These are phyloP conservation scores for Rhazya stricta DNA, from an alignment of 257 asterid species.

Conservation along the genomic window DNA sequence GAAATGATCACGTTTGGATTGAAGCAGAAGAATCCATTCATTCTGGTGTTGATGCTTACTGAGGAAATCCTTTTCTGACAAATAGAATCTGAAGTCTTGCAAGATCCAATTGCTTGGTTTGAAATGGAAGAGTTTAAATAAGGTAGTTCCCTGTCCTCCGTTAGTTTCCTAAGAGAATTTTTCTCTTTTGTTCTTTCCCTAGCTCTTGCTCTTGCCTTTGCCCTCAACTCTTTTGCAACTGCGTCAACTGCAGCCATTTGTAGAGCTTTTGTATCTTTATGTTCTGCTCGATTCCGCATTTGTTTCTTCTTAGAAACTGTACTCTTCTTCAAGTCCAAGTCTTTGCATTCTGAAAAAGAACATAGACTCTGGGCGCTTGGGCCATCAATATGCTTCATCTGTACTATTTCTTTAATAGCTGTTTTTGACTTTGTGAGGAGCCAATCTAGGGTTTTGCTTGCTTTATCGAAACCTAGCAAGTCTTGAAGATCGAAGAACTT, in stretches of 20 bases:
- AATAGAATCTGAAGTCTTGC: slow-evolving; percentile 16
- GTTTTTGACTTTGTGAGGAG: slow-evolving; percentile 57
- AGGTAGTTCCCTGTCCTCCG: slow-evolving; percentile 18
- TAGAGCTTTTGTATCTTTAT: slow-evolving; percentile 2
- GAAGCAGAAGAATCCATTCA: slow-evolving; percentile 21
- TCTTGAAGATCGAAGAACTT: slow-evolving; percentile 91
- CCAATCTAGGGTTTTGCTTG: slow-evolving; percentile 95
- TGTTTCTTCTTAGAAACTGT: slow-evolving; percentile 20
- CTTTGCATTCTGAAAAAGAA: slow-evolving; percentile 9
- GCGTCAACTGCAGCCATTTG: slow-evolving; percentile 7
- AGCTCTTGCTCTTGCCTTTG: slow-evolving; percentile 90
- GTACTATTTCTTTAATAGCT: slow-evolving; percentile 59
- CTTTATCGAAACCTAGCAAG: slow-evolving; percentile 66
- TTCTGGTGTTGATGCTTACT: neutral
- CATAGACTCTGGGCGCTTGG: slow-evolving; percentile 12
- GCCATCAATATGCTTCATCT: slow-evolving; percentile 1
- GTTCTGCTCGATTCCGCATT: neutral
- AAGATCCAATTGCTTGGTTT: slow-evolving; percentile 15
- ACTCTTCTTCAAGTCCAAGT: slow-evolving; percentile 1
- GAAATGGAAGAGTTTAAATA: slow-evolving; percentile 19
- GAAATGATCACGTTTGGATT: slow-evolving; percentile 32
- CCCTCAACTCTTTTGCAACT: slow-evolving; percentile 58
- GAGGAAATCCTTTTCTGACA: neutral
- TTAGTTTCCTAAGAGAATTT: slow-evolving; percentile 34
- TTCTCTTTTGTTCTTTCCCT: slow-evolving; percentile 78